Conservation (phyloP, 441 rosid species). For the Cnidoscolus chayamansa region DNA sequence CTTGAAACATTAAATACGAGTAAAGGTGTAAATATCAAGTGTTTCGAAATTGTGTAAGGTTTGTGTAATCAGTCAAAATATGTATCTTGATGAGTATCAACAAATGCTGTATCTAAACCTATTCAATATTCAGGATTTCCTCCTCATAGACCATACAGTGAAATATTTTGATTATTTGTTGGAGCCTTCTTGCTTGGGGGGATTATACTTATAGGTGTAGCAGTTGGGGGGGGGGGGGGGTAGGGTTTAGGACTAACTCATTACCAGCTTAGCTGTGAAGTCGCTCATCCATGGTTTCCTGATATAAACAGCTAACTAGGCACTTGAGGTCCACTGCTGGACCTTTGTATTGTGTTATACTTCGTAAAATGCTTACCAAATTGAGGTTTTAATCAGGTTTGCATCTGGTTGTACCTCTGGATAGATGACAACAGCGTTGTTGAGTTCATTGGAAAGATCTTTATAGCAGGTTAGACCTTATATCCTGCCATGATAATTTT, state of each 20-base stretch:
- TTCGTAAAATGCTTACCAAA: conserved; percentile 24
- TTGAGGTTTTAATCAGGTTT: conserved; percentile 40
- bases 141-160: not conserved
- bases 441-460: conserved; percentile 42
- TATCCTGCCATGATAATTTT: conserved; percentile 47
- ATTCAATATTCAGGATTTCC: not conserved
- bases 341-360: conserved; percentile 10
- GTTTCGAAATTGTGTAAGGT: not conserved
- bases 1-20: not conserved
- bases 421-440: conserved; percentile 35
- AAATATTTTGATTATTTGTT: not conserved
- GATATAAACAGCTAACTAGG: conserved; percentile 7
- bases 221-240: not conserved
- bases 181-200: not conserved
- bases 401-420: conserved; percentile 52
- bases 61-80: not conserved
- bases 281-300: not conserved
- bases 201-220: not conserved
- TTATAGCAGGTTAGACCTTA: conserved; percentile 45
- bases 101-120: not conserved
- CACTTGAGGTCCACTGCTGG: not conserved
- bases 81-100: not conserved
- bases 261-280: not conserved
- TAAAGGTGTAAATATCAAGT: not conserved
- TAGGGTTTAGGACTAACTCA: not conserved